Percentiles rank a stretch among this genome's conserved stretches.
phyloP scores from a whole-genome alignment of 176 grass and related monocot genomes.

The Stipa capillata region DNA sequence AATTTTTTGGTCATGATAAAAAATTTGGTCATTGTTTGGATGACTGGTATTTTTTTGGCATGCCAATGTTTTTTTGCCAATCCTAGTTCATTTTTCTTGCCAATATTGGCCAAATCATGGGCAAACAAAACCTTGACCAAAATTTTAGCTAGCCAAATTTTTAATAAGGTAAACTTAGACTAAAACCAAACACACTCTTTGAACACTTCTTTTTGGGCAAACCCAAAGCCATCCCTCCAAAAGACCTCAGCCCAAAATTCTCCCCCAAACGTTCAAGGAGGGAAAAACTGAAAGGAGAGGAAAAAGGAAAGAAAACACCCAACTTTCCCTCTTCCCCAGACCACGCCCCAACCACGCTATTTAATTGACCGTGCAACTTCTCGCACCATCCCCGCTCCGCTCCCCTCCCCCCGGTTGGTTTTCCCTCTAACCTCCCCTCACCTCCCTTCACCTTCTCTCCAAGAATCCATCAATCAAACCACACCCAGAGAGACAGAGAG shows the following conservation, averaged over 20 bases:
- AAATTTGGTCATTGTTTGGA: too few species aligned
- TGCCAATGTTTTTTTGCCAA: too few species aligned
- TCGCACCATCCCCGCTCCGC: neutral
- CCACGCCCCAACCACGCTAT: conserved; percentile 8
- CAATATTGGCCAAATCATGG: too few species aligned
- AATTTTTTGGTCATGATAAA: too few species aligned
- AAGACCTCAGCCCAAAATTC: conserved; percentile 11
- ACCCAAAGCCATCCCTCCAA: neutral
- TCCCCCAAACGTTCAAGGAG: too few species aligned
- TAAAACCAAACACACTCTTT: too few species aligned
- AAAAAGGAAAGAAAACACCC: neutral
- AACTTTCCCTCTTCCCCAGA: conserved; percentile 10
- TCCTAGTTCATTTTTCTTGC: too few species aligned
- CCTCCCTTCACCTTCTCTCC: neutral
- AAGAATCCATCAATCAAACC: conserved; percentile 7
- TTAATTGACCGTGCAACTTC: conserved; percentile 12
- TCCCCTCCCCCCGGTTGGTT: neutral
- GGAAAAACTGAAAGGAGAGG: neutral
- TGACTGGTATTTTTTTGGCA: too few species aligned
- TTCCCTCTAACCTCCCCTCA: neutral
- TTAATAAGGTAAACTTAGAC: too few species aligned
- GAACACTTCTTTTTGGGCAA: neutral
- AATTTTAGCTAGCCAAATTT: too few species aligned
- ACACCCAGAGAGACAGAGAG: neutral
- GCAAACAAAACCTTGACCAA: too few species aligned